Base-by-base conservation (phyloP, 2,329 filamentous ascomycete genomes). In the Fusarium sp. region DNA sequence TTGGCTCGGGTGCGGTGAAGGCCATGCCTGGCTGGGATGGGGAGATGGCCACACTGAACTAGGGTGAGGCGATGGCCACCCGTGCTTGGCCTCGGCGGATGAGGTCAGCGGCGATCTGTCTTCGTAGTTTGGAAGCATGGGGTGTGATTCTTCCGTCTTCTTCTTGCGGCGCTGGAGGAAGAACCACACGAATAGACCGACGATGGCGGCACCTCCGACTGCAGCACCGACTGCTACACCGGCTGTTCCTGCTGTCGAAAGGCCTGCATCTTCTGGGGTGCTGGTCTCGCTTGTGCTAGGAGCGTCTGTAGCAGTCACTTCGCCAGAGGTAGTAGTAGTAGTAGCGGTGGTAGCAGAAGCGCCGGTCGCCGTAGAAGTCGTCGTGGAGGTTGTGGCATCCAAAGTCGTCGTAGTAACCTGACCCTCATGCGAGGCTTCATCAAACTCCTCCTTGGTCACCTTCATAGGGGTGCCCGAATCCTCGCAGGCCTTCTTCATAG, bases 391-490 rank as follows among this genome's bases (percentile, higher is more conserved):
- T 5, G 49, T 36, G 31, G 25, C 17, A 25, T 31, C 32, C 6
- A 54, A 33, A 33, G 31, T 41, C 19, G 49, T 49, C 3, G 54
- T 38, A 4, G 45, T 35, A 10, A 42, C 52, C 3, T 47, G 49
- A 1, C 54, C 48, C 33, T 65, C 45, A 19, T 55, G 23, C 49
- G 61, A 70, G 1, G 71, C 65, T 4, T 59, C 55, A 43, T 81
- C 50, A 57, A 81, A 84, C 17, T 78, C 73, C 21, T 71, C 62
- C 64, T 79, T 71, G 14, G 72, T 72, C 0, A 85, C 66, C 23
- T 66, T 68, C 17, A 85, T 67, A 1, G 78, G 78, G 8, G 80
- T 82, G 3, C 73, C 68, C 0, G 80, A 82, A 21, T 74, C 69
- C 3, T 69, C 62, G 65, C 83, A 85, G 10, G 80, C 79, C 13